A percentile compares a stretch with the other conserved stretches of the same genome.
These are phyloP conservation scores for Nectriaceae sp. DNA, from an alignment of 2,329 filamentous ascomycete genomes.

Conservation along the genomic window DNA sequence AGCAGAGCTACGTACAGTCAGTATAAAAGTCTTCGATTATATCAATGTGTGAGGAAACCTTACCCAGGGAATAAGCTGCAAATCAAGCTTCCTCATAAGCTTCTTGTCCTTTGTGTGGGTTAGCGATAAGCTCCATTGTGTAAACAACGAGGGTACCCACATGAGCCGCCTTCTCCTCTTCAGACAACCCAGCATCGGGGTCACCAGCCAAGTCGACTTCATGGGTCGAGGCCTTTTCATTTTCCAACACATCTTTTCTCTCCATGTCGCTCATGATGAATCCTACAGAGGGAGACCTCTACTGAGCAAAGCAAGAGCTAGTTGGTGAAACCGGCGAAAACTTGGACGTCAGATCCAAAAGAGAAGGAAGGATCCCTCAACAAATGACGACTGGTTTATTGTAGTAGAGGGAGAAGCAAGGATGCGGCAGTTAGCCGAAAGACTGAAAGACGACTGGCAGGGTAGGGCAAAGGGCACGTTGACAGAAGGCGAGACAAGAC, in stretches of 20 bases:
- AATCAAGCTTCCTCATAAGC: constrained; percentile 63
- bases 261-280: constrained; percentile 37
- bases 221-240: constrained; percentile 30
- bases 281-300: background rate
- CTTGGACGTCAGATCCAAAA: background rate
- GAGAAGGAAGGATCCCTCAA: background rate
- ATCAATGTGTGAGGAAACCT: constrained; percentile 12
- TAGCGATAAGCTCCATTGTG: background rate
- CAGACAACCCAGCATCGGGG: constrained; percentile 63
- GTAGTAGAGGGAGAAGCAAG: constrained; percentile 13
- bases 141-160: constrained; percentile 46
- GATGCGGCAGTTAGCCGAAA: constrained; percentile 24
- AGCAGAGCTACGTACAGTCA: constrained; percentile 51
- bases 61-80: constrained; percentile 61
- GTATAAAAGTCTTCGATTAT: background rate
- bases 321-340: too few relatives aligned
- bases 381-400: background rate
- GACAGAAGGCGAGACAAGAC: constrained; percentile 25
- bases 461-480: constrained; percentile 9
- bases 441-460: constrained; percentile 5
- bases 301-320: background rate
- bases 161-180: constrained; percentile 61
- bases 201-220: constrained; percentile 33
- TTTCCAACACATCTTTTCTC: constrained; percentile 30
- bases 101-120: constrained; percentile 55